Evolutionary conservation across 108 stramenopile genomes (phyloP), one percentile per base, ranked within the genome.

Genomic region (Bacterosira constricta): DNA sequence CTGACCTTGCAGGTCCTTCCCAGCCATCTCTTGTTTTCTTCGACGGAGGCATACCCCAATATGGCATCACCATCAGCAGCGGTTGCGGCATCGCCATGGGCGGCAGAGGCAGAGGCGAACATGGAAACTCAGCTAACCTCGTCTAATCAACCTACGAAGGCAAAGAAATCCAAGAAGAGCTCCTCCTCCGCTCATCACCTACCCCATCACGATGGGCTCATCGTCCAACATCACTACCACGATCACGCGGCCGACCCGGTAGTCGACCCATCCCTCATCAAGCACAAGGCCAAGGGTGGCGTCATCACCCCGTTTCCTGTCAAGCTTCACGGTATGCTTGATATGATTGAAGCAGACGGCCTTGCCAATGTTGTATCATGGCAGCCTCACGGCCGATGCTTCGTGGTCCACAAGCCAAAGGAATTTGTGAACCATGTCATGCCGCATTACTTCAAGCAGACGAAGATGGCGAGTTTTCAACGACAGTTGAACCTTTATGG

Each of bases 401-500:
- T 97, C 64, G 63, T 92, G 32, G 90, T 98, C 18, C 88, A 90
- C 76, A 86, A 97, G 63, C 90, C 88, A 1, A 83, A 94, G 66
- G 85, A 85, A 21, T 96, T 96, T 59, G 73, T 79, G 51, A 79
- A 71, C 10, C 82, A 92, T 7, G 83, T 96, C 62, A 83, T 97
- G 81, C 94, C 89, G 25, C 71, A 80, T 51, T 96, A 90, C 68
- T 98, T 96, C 81, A 89, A 92, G 73, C 94, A 94, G 53, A 79
- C 82, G 65, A 93, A 92, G 80, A 80, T 90, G 66, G 88, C 95
- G 15, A 89, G 86, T 58, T 96, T 97, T 63, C 96, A 97, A 66
- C 81, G 96, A 9, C 96, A 97, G 74, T 78, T 96, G 65, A 96
- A 96, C 60, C 88, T 96, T 7, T 95, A 96, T 61, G 96, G 96